Base-by-base conservation (phyloP, 257 asterid species). In the Eustoma russellianum region DNA sequence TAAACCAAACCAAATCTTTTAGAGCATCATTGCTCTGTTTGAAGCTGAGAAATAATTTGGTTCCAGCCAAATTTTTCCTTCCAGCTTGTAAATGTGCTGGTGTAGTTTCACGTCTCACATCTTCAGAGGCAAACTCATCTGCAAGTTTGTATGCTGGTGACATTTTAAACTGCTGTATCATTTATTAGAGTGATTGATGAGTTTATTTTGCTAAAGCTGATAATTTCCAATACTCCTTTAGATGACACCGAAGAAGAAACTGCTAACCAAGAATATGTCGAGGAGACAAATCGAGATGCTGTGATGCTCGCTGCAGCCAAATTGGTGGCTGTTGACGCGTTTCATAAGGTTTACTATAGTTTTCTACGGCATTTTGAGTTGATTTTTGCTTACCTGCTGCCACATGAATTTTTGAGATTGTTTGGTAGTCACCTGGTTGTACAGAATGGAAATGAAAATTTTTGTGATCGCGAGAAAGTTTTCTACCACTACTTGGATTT, bases 171-270 rank as follows among this genome's bases (percentile, higher is more conserved):
- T 38, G 12, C 43, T 38, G 43, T 11, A 38, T 8, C 43, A 38
- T 38, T 4, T 38, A 38, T 38, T 38, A 38, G 12, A 38, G 5
- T 38, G 43, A 7, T 7, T 38, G 12, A 38, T 38, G 43, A 38
- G 43, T 38, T 38, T 11, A 38, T 38, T 38, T 38, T 38, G 43
- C 43, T 38, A 38, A 24, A 7, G 43, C 43, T 38, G 12, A 38
- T 38, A 8, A 38, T 35, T 59, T 41, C 33, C 33, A 51, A 43
- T 52, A 3, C 61, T 56, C 52, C 58, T 67, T 74, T 77, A 92
- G 98, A 80, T 66, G 92, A 83, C 58, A 71, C 69, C 13, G 98
- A 83, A 50, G 96, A 86, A 62, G 95, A 83, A 66, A 88, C 79
- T 65, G 81, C 68, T 53, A 84, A 77, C 66, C 77, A 65, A 70